These are phyloP conservation scores for Herpetomonas tarakana DNA, from an alignment of 208 protist species.

Conservation along the genomic window DNA sequence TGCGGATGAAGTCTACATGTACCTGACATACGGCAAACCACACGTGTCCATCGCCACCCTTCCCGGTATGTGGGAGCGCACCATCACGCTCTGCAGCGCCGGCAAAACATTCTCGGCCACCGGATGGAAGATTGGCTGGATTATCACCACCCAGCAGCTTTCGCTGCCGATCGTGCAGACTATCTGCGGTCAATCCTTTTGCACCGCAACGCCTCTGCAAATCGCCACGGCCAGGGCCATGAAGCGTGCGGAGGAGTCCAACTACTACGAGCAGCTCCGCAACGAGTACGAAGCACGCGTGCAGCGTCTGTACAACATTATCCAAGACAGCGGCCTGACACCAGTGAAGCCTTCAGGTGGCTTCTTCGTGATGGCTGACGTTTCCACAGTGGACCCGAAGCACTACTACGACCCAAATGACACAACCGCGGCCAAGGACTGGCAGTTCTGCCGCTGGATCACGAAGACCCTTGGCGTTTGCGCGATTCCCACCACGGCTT, in stretches of 20 bases:
- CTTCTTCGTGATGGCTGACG: conserved; percentile 91
- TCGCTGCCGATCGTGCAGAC: conserved; percentile 37
- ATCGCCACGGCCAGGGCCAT: conserved; percentile 75
- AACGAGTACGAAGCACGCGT: conserved; percentile 44
- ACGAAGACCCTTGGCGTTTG: conserved; percentile 81
- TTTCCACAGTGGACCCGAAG: conserved; percentile 56
- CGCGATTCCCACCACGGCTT: conserved; percentile 81
- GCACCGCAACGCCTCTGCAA: conserved; percentile 82
- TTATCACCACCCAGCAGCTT: conserved; percentile 43
- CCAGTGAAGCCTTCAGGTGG: conserved; percentile 56
- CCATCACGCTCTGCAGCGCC: conserved; percentile 84
- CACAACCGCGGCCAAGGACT: conserved; percentile 57
- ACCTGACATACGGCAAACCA: conserved; percentile 63
- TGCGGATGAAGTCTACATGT: conserved; percentile 92
- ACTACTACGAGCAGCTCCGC: conserved; percentile 54
- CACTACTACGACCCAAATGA: conserved; percentile 61
- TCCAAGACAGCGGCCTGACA: conserved; percentile 34
- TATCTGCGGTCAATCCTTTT: conserved; percentile 86
- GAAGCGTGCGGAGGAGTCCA: conserved; percentile 34
- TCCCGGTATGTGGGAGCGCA: conserved; percentile 88
- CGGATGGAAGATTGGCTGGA: conserved; percentile 93
- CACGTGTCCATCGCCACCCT: conserved; percentile 73
- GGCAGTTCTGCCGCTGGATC: conserved; percentile 88
- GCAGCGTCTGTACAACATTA: conserved; percentile 31
- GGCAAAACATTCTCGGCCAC: conserved; percentile 94